phyloP scores from a whole-genome alignment of 2,329 filamentous ascomycete genomes.

The Talaromyces piceae region DNA sequence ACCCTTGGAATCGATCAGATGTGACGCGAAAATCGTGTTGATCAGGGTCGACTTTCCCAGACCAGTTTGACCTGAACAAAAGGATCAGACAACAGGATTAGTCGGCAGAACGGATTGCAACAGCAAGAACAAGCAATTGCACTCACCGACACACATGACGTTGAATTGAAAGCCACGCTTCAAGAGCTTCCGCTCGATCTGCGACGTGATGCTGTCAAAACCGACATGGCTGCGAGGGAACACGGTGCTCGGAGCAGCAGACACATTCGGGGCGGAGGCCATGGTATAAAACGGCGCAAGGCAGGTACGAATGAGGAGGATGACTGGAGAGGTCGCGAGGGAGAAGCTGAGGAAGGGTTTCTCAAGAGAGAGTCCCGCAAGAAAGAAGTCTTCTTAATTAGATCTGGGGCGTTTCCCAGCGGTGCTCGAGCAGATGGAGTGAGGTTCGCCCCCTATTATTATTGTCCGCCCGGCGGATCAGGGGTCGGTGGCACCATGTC shows the following conservation, averaged over 20 bases:
- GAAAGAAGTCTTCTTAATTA: too few relatives aligned
- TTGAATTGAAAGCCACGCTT: slow-evolving; percentile 99
- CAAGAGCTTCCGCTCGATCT: slow-evolving; percentile 98
- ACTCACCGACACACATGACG: slow-evolving; percentile 96
- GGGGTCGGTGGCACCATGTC: slow-evolving; percentile 27
- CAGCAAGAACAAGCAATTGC: not conserved
- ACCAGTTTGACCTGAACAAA: slow-evolving; percentile 90
- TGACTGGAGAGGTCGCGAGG: not conserved
- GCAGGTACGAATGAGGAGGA: not conserved
- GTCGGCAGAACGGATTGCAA: not conserved
- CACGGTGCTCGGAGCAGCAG: slow-evolving; percentile 43
- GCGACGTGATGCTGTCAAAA: slow-evolving; percentile 99
- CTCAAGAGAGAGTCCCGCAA: slow-evolving; percentile 1
- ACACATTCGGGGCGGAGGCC: slow-evolving; percentile 55
- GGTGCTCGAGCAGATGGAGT: not conserved
- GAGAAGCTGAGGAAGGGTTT: not conserved
- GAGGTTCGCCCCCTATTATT: slow-evolving; percentile 12
- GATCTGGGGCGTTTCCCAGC: slow-evolving; percentile 1
- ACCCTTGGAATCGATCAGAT: slow-evolving; percentile 98
- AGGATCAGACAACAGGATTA: slow-evolving; percentile 5
- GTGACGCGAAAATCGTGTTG: slow-evolving; percentile 99
- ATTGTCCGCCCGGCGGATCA: slow-evolving; percentile 21
- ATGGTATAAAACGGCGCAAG: slow-evolving; percentile 50
- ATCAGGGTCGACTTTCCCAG: slow-evolving; percentile 98
- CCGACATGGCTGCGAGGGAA: slow-evolving; percentile 97